Percentiles rank a stretch among this genome's conserved stretches.
phyloP scores from a whole-genome alignment of 495 filamentous ascomycete species.

The Parachaetomium inaequale region DNA sequence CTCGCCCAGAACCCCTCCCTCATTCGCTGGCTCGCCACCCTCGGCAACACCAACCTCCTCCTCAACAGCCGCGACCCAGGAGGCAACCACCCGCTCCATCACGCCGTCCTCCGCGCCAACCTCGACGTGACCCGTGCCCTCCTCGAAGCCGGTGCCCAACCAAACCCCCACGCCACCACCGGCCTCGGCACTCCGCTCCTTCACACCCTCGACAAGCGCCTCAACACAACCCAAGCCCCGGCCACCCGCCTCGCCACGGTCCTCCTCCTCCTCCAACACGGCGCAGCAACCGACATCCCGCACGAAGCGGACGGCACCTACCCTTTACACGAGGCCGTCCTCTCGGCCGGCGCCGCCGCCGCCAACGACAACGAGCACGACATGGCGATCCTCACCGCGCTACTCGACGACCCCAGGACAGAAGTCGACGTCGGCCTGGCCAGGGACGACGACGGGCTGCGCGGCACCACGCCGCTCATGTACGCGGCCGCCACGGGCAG shows the following conservation, averaged over 20 bases:
- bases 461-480: conserved; percentile 4
- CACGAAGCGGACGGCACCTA: not conserved
- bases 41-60: not conserved
- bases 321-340: not conserved
- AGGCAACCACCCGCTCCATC: not conserved
- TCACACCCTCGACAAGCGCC: not conserved
- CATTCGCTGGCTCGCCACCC: not conserved
- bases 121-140: not conserved
- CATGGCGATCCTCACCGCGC: not conserved
- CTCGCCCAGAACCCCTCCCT: conserved; percentile 1
- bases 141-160: not conserved
- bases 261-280: conserved; percentile 2
- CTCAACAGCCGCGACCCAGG: not conserved
- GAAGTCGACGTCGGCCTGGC: not conserved
- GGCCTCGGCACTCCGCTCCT: not conserved
- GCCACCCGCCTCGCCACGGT: not conserved
- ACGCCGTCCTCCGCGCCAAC: not conserved
- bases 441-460: not conserved
- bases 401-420: not conserved
- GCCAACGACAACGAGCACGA: not conserved
- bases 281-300: not conserved
- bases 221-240: not conserved
- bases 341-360: not conserved
- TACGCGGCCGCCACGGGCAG: conserved; percentile 5
- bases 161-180: not conserved